These are phyloP conservation scores for Colletotrichum scovillei DNA, from an alignment of 2,329 filamentous ascomycete species.

Conservation along the genomic window DNA sequence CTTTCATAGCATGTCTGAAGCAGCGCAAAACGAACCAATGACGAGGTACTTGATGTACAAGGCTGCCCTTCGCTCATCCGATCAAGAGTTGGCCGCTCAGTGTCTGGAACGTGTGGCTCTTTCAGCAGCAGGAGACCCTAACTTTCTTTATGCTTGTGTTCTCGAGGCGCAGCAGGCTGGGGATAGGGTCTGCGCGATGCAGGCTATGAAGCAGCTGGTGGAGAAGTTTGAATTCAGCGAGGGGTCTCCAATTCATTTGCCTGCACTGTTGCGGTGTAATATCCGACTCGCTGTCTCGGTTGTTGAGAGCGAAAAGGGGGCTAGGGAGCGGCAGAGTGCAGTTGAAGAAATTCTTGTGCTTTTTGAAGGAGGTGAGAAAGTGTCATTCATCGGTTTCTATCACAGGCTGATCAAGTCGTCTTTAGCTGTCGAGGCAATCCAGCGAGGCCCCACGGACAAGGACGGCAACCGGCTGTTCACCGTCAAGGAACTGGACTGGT, in stretches of 20 bases:
- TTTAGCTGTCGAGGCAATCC: constrained; percentile 54
- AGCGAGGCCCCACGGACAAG: constrained; percentile 50
- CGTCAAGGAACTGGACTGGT: constrained; percentile 80
- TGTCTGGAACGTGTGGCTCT: constrained; percentile 72
- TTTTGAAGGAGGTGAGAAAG: constrained; percentile 55
- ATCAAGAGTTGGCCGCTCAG: constrained; percentile 68
- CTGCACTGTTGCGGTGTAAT: constrained; percentile 58
- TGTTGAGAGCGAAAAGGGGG: constrained; percentile 42
- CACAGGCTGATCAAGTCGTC: not conserved
- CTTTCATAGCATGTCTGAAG: constrained; percentile 69
- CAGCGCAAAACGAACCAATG: constrained; percentile 68
- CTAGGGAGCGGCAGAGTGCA: not conserved
- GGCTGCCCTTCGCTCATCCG: constrained; percentile 69
- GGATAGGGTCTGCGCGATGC: constrained; percentile 67
- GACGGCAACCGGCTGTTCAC: constrained; percentile 65
- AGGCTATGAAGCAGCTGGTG: constrained; percentile 48
- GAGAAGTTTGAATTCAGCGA: constrained; percentile 40
- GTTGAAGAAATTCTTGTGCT: constrained; percentile 64
- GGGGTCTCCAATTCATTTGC: constrained; percentile 43
- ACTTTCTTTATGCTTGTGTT: constrained; percentile 83
- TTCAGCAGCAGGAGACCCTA: constrained; percentile 62
- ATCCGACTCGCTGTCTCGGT: constrained; percentile 62
- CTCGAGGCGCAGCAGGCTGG: constrained; percentile 77
- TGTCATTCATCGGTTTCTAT: not conserved
- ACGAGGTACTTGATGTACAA: constrained; percentile 83